phyloP scores from a whole-genome alignment of 305 asterid genomes.

The Salvia sclarea region DNA sequence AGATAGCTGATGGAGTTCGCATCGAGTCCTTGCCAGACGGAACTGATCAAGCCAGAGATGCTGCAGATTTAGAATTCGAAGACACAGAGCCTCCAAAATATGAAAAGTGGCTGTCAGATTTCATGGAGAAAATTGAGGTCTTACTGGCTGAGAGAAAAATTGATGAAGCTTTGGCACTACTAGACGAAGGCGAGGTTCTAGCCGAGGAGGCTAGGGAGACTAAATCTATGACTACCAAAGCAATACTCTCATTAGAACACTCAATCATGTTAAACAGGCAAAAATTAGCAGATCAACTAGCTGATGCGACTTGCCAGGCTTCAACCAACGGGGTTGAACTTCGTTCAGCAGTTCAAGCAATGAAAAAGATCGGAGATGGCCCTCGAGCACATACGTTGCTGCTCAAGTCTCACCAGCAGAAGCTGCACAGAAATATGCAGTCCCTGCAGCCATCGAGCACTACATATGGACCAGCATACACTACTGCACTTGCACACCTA shows the following conservation, averaged over 20 bases:
- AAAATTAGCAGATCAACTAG: constrained; percentile 67
- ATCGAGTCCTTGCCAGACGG: constrained; percentile 56
- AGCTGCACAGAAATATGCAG: constrained; percentile 53
- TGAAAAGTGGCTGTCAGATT: constrained; percentile 64
- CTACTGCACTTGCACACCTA: constrained; percentile 75
- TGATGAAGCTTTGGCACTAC: constrained; percentile 65
- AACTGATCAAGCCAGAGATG: constrained; percentile 42
- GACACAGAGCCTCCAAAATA: constrained; percentile 46
- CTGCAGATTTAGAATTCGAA: constrained; percentile 35
- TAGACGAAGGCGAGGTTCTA: constrained; percentile 67
- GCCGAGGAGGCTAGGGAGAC: constrained; percentile 43
- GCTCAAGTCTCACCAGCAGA: constrained; percentile 70
- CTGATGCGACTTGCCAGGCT: constrained; percentile 71
- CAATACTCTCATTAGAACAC: constrained; percentile 43
- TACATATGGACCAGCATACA: constrained; percentile 63
- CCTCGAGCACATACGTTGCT: constrained; percentile 80
- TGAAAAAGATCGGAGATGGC: constrained; percentile 81
- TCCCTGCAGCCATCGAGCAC: constrained; percentile 54
- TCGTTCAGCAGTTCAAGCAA: constrained; percentile 66
- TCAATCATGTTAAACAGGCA: constrained; percentile 64
- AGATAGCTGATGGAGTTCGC: constrained; percentile 72
- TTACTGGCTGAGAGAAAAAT: constrained; percentile 75
- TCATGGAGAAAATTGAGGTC: constrained; percentile 65
- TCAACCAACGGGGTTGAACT: constrained; percentile 72
- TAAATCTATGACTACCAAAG: constrained; percentile 41